phyloP scores from a whole-genome alignment of 371 early-diverging fungal species.

The Mucor plumbeus region DNA sequence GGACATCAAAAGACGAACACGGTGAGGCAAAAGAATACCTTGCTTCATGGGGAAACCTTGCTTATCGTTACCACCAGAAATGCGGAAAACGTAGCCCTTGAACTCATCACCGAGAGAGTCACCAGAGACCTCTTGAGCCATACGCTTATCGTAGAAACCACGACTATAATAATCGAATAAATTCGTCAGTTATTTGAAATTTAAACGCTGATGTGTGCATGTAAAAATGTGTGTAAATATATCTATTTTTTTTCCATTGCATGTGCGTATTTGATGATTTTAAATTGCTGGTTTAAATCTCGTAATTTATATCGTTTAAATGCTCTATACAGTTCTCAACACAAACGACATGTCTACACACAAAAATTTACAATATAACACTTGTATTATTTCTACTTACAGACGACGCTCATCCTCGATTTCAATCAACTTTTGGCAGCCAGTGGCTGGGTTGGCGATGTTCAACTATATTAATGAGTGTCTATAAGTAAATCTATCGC shows the following conservation, averaged over 20 bases:
- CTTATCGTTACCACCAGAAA: constrained; percentile 99
- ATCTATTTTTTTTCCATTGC: neutral
- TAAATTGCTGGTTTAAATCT: no score
- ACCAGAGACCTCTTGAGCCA: constrained; percentile 96
- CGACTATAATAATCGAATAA: constrained; percentile 63
- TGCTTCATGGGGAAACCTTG: constrained; percentile 99
- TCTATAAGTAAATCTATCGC: neutral
- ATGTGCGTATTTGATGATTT: no score
- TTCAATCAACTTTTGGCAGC: constrained; percentile 96
- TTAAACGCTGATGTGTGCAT: neutral
- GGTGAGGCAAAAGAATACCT: constrained; percentile 92
- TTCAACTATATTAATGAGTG: constrained; percentile 48
- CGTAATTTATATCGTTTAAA: neutral
- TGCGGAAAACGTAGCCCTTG: constrained; percentile 99
- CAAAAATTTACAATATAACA: neutral
- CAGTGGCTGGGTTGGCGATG: constrained; percentile 97
- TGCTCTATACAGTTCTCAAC: neutral
- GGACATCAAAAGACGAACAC: constrained; percentile 95
- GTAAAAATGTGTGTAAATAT: neutral
- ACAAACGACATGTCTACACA: neutral
- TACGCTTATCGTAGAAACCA: constrained; percentile 98
- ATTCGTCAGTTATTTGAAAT: neutral
- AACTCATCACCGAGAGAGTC: constrained; percentile 98
- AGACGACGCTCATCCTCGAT: constrained; percentile 94
- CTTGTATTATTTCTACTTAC: constrained; percentile 57